phyloP scores from a whole-genome alignment of 331 rosid genomes.

The Dryas integrifolia region DNA sequence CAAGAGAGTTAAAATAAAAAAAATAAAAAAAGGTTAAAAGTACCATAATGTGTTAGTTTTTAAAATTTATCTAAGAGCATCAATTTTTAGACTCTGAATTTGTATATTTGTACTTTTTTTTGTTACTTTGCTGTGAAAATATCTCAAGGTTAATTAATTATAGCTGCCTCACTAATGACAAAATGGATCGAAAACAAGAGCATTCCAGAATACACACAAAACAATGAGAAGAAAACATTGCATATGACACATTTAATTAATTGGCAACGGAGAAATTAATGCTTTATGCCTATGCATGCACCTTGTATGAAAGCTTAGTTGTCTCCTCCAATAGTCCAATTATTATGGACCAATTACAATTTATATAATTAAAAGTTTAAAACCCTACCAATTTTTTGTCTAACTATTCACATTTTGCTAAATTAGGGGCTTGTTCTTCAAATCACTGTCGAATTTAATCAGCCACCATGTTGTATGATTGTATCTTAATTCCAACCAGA shows the following conservation, averaged over 20 bases:
- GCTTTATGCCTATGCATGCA: slow-evolving; percentile 16
- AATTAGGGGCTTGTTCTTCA: neutral
- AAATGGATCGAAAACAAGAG: neutral
- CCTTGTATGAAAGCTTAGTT: neutral
- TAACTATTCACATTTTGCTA: neutral
- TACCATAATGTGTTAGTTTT: too few relatives aligned
- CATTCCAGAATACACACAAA: neutral
- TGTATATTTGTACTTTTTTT: too few relatives aligned
- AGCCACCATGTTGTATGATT: too few relatives aligned
- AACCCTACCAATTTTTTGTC: neutral
- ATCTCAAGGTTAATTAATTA: neutral
- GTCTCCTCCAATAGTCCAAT: neutral
- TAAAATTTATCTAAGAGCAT: too few relatives aligned
- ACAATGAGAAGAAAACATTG: neutral
- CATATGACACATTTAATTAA: slow-evolving; percentile 12
- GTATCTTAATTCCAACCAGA: too few relatives aligned
- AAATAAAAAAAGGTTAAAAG: too few relatives aligned
- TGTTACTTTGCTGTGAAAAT: too few relatives aligned
- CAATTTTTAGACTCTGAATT: too few relatives aligned
- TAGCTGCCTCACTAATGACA: neutral
- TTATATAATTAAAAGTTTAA: neutral
- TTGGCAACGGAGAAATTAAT: neutral
- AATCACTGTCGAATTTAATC: neutral
- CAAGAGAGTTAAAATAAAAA: too few relatives aligned
- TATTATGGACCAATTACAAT: neutral